Percentiles rank a stretch among this genome's conserved stretches.
phyloP scores from a whole-genome alignment of 257 asterid genomes.

The Solanum dulcamara region DNA sequence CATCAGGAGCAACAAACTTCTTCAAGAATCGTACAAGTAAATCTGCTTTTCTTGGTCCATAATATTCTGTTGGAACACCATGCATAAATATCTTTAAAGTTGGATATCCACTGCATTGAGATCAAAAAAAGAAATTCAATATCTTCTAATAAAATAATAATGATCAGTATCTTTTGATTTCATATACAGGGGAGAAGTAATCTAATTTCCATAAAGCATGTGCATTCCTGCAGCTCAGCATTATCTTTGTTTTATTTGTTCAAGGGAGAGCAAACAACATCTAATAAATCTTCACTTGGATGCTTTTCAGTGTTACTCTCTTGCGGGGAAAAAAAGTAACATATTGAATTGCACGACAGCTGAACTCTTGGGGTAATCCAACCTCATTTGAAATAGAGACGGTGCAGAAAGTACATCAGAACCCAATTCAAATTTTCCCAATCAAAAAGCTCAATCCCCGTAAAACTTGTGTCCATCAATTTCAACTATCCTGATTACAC shows the following conservation, averaged over 20 bases:
- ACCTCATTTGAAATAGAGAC: neutral
- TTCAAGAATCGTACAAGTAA: constrained; percentile 45
- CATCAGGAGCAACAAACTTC: constrained; percentile 82
- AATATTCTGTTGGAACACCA: constrained; percentile 77
- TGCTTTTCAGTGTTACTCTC: neutral
- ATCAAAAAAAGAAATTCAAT: neutral
- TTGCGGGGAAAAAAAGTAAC: neutral
- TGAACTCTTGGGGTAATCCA: neutral
- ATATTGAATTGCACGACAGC: neutral
- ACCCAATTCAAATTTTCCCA: neutral
- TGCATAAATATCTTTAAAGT: constrained; percentile 74
- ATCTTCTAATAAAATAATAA: neutral
- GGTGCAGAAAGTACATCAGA: neutral
- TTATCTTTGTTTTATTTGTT: neutral
- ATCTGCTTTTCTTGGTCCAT: constrained; percentile 86
- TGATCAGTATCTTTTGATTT: neutral
- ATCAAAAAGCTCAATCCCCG: neutral
- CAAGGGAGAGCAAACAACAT: neutral
- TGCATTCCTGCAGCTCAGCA: neutral
- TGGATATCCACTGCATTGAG: constrained; percentile 77
- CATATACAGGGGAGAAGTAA: neutral
- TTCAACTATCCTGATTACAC: neutral
- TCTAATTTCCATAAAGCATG: neutral
- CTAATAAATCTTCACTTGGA: neutral
- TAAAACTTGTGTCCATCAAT: neutral